Evolutionary conservation across 148 eudicot genomes (phyloP).

Genomic region (Arbutus unedo): DNA sequence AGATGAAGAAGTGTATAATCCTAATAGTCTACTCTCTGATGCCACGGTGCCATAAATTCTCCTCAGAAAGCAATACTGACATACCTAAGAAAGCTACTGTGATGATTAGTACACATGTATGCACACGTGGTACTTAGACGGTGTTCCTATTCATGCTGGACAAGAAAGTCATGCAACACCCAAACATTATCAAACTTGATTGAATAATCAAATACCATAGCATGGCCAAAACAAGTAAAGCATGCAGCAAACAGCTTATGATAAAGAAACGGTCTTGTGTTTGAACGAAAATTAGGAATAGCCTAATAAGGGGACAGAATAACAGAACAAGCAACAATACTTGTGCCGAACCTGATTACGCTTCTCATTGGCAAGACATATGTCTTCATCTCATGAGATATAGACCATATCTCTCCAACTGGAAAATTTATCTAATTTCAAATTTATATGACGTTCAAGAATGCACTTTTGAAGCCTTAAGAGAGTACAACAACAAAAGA

Average conservation of each 20-base stretch:
- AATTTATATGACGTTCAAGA: too few relatives aligned
- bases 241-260: neutral
- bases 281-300: neutral
- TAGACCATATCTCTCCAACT: neutral
- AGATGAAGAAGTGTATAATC: neutral
- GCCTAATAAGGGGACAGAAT: neutral
- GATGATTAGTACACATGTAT: neutral
- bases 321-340: neutral
- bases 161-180: neutral
- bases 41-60: neutral
- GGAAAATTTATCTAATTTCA: too few relatives aligned
- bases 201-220: neutral
- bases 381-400: neutral
- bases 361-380: neutral
- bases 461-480: neutral
- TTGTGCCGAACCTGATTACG: neutral
- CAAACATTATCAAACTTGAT: neutral
- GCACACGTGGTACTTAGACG: neutral
- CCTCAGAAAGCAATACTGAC: neutral
- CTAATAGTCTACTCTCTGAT: neutral
- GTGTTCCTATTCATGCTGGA: neutral
- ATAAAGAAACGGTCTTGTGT: too few relatives aligned
- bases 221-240: neutral
- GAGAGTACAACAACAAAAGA: neutral
- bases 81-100: neutral